Evolutionary conservation across 192 early-diverging fungal species (phyloP).

Genomic region (Obelidium mucronatum): DNA sequence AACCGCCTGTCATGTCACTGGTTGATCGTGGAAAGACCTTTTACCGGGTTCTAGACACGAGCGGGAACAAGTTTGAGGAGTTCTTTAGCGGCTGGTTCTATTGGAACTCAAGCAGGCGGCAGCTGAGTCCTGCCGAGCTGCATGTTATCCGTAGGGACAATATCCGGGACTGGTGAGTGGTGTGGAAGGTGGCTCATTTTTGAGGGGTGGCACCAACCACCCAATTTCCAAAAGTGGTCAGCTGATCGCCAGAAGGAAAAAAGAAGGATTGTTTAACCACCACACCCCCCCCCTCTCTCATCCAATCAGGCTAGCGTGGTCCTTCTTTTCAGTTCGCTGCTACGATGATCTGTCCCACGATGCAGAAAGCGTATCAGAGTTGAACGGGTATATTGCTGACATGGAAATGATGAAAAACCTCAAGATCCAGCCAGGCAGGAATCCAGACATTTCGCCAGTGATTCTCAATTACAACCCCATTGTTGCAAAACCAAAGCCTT

Average conservation of each 20-base stretch:
- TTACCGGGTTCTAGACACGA: constrained; percentile 32
- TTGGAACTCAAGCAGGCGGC: constrained; percentile 25
- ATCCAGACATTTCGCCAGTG: constrained; percentile 27
- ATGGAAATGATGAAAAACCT: constrained; percentile 31
- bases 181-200: neutral
- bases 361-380: constrained; percentile 14
- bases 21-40: constrained; percentile 25
- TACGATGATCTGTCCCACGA: constrained; percentile 15
- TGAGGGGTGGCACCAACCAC: neutral
- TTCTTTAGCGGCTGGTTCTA: constrained; percentile 43
- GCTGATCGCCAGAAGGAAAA: neutral
- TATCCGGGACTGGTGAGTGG: constrained; percentile 37
- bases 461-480: constrained; percentile 37
- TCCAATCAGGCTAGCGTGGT: constrained; percentile 37
- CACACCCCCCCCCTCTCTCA: too few species aligned
- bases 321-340: constrained; percentile 22
- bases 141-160: constrained; percentile 34
- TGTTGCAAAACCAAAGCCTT: constrained; percentile 34
- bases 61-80: constrained; percentile 15
- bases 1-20: constrained; percentile 13
- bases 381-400: constrained; percentile 33
- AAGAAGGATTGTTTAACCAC: too few species aligned
- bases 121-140: constrained; percentile 27
- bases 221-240: neutral
- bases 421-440: constrained; percentile 30